Evolutionary conservation across 805 yeast species (phyloP).

Genomic region (Teunomyces lycoperdinae): DNA sequence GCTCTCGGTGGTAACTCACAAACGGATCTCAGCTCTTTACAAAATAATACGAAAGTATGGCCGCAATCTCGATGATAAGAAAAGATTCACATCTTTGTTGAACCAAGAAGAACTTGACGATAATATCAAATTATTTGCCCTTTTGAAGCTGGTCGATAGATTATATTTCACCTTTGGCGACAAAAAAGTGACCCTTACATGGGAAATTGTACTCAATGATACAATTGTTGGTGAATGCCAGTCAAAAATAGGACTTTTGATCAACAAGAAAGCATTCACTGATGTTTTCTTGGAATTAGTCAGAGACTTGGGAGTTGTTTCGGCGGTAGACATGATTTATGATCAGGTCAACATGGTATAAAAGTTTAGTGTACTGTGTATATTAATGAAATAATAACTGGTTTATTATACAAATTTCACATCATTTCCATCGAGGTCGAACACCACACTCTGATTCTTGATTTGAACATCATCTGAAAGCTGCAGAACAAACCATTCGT

Average conservation of each 20-base stretch:
- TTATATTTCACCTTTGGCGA: slow-evolving; percentile 14
- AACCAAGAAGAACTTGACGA: slow-evolving; percentile 13
- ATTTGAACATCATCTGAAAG: not conserved
- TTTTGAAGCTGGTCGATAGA: slow-evolving; percentile 19
- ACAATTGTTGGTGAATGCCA: slow-evolving; percentile 23
- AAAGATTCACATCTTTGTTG: slow-evolving; percentile 8
- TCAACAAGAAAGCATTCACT: not conserved
- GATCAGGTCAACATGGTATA: not conserved
- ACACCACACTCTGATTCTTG: slow-evolving; percentile 10
- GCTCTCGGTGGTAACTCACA: slow-evolving; percentile 23
- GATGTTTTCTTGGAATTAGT: slow-evolving; percentile 19
- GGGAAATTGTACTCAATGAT: slow-evolving; percentile 25
- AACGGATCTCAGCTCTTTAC: slow-evolving; percentile 19
- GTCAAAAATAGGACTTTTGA: slow-evolving; percentile 13
- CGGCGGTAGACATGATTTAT: slow-evolving; percentile 1
- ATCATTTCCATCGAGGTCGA: slow-evolving; percentile 23
- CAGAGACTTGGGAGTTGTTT: slow-evolving; percentile 8
- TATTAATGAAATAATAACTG: not conserved
- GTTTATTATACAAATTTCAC: slow-evolving; percentile 3
- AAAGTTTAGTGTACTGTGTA: not conserved
- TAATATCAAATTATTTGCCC: slow-evolving; percentile 14
- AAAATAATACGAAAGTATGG: slow-evolving; percentile 19
- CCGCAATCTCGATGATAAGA: slow-evolving; percentile 11
- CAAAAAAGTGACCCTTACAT: slow-evolving; percentile 12
- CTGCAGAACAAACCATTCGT: slow-evolving; percentile 20